Evolutionary conservation across 2,329 filamentous ascomycete genomes (phyloP), one percentile per base, ranked within the genome.

Genomic region (Neofusicoccum kwambonambiense): DNA sequence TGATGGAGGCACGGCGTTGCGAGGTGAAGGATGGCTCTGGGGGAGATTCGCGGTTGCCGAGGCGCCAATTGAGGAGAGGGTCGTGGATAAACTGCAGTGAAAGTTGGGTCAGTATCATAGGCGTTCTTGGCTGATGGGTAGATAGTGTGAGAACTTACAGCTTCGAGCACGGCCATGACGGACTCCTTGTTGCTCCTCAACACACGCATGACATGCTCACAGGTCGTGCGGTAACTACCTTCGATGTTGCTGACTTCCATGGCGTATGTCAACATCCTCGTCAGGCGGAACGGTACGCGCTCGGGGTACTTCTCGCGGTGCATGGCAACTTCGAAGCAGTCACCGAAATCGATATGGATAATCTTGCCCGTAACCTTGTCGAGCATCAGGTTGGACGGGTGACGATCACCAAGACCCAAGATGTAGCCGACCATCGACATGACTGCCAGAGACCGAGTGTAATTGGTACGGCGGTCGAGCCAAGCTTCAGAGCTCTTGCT

Each of bases 361-460:
- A 99, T 95, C 82, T 96, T 97, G 75, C 95, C 95, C 0, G 94
- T 98, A 67, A 96, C 88, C 44, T 93, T 90, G 77, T 99, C 95
- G 45, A 99, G 89, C 90, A 99, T 96, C 73, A 99, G 81, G 77
- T 99, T 99, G 67, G 93, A 97, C 42, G 96, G 96, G 79, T 99
- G 95, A 54, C 96, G 89, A 80, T 99, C 95, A 63, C 95, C 95
- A 13, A 99, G 84, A 66, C 95, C 96, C 22, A 99, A 87, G 69
- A 99, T 98, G 78, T 99, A 99, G 68, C 95, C 95, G n/a, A 98
- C 95, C 93, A 99, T 99, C n/a, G 93, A 97, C 95, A 99, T 99
- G 72, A 99, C 95, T 71, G 92, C 95, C 1, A 99, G 84, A 1
- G 94, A 98, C 65, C 95, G 90, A 17, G 95, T 99, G 80, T 99